phyloP scores from a whole-genome alignment of 2,329 filamentous ascomycete genomes.

The Beauveria sp. region DNA sequence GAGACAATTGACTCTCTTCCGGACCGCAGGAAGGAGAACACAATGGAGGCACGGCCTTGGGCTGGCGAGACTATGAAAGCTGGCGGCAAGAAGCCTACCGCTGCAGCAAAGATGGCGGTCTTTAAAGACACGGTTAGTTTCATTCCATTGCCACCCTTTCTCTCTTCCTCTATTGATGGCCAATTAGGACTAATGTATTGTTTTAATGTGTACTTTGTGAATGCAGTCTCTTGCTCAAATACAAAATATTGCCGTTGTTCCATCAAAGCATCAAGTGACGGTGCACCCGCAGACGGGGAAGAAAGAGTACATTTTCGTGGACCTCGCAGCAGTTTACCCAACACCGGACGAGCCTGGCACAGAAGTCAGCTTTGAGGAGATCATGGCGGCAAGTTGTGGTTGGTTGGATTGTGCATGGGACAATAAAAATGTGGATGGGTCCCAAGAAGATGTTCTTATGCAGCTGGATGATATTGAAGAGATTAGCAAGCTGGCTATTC shows the following conservation, averaged over 20 bases:
- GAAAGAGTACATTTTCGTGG: conserved; percentile 79
- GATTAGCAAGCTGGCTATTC: conserved; percentile 22
- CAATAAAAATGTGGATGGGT: conserved; percentile 30
- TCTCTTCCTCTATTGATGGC: conserved; percentile 69
- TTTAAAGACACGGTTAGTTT: conserved; percentile 85
- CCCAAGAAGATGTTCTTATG: conserved; percentile 18
- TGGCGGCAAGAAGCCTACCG: conserved; percentile 70
- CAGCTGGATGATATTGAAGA: conserved; percentile 24
- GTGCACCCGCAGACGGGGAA: conserved; percentile 77
- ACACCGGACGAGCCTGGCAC: conserved; percentile 60
- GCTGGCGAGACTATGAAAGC: conserved; percentile 83
- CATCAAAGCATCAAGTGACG: conserved; percentile 68
- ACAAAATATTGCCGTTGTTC: conserved; percentile 60
- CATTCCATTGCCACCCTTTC: conserved; percentile 26
- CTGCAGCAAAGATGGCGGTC: conserved; percentile 71
- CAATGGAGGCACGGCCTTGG: conserved; percentile 80
- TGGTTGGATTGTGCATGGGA: conserved; percentile 55
- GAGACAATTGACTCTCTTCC: conserved; percentile 81
- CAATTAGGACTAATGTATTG: conserved; percentile 84
- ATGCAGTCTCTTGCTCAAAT: conserved; percentile 53
- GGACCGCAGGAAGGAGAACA: conserved; percentile 92
- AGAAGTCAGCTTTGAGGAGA: conserved; percentile 86
- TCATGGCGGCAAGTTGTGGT: conserved; percentile 71
- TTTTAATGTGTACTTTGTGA: conserved; percentile 29
- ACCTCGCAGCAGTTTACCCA: conserved; percentile 79